Conservation (phyloP, 768 basidiomycete species). For the Boletus coccyginus region DNA sequence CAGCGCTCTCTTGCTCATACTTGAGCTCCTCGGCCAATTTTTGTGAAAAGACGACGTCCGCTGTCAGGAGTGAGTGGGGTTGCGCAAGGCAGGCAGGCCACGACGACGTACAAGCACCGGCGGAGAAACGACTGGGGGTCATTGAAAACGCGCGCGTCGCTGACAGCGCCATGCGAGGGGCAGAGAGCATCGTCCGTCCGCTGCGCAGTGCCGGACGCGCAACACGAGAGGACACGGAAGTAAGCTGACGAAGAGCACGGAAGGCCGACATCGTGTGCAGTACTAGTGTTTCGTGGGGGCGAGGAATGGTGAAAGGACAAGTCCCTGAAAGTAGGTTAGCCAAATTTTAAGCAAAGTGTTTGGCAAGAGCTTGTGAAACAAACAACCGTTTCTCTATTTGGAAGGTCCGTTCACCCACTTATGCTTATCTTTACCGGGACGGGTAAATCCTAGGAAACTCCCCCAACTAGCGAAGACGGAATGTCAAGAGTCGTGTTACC, state of each 20-base stretch:
- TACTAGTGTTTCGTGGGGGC: background rate
- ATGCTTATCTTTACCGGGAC: background rate
- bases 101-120: constrained; percentile 41
- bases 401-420: constrained; percentile 4
- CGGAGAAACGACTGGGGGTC: constrained; percentile 37
- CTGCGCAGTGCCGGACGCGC: constrained; percentile 25
- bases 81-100: no score
- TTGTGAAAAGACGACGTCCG: constrained; percentile 70
- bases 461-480: no score
- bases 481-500: background rate
- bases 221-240: constrained; percentile 42
- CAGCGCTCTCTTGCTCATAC: constrained; percentile 70
- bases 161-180: constrained; percentile 18
- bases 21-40: constrained; percentile 80
- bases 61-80: constrained; percentile 33
- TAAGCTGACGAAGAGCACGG: constrained; percentile 57
- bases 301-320: background rate
- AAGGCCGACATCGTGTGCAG: constrained; percentile 55
- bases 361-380: constrained; percentile 32
- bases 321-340: background rate
- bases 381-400: constrained; percentile 24
- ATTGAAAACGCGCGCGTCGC: constrained; percentile 40
- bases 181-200: constrained; percentile 19
- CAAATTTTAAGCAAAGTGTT: constrained; percentile 32
- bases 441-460: no score